Evolutionary conservation across 768 basidiomycete species (phyloP), one percentile per base, ranked within the genome.

Genomic region (Amylocystis lapponica): DNA sequence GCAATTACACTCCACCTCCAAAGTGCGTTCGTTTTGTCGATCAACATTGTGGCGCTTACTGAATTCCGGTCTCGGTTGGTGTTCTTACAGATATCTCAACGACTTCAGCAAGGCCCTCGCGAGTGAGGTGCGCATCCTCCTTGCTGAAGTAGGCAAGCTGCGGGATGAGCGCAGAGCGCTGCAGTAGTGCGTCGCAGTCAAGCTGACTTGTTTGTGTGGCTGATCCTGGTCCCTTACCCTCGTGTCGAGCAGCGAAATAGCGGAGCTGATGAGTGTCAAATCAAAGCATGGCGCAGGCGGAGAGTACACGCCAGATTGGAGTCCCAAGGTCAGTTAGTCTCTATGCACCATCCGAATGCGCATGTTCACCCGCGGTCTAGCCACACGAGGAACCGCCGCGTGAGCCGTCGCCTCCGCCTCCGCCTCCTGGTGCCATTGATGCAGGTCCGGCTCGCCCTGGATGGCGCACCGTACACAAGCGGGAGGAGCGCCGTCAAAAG

Each of bases 201-300:
- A n/a, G n/a, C n/a, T n/a, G n/a, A 23, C 42, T 2, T 19, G 10
- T 13, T n/a, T 30, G 23, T 21, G 20, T n/a, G 16, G 13, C 36
- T 39, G 21, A n/a, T n/a, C n/a, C n/a, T 26, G 19, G 14, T 31
- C 27, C 19, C 21, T 9, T 42, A 17, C 11, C 22, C 16, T 38
- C 30, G 17, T 14, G 30, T 25, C n/a, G 5, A 27, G 38, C 55
- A 90, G 88, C 50, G 88, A 92, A 62, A 87, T 92, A 50, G 81
- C 87, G 20, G 85, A 86, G 59, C 69, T 91, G 46, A 84, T 91
- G 84, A 75, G 78, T 38, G 70, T 88, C 38, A 86, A 87, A 59
- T 79, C 86, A 16, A 90, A 91, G 61, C 83, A 87, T 58, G 82
- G 86, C 16, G 74, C 81, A 2, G 86, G 82, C 27, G 87, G 86